A percentile compares a stretch with the other conserved stretches of the same genome.
Conservation (phyloP, 1,284 basidiomycete species). For the Ustilago curta region DNA sequence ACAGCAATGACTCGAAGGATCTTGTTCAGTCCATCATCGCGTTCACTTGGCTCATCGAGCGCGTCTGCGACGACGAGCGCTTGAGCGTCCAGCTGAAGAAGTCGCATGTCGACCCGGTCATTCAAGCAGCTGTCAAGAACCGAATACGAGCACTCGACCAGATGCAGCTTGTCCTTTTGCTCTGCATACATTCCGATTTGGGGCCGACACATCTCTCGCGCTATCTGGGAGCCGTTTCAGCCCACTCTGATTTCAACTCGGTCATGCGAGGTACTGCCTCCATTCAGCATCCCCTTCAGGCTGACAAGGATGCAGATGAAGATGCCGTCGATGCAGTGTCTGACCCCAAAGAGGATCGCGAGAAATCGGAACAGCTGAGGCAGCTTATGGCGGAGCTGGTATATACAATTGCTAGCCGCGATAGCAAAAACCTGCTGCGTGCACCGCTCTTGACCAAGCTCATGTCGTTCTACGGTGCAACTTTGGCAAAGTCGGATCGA, state of each 20-base stretch:
- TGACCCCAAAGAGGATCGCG: slow-evolving; percentile 2
- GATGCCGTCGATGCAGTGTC: slow-evolving; percentile 13
- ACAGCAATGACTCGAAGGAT: slow-evolving; percentile 54
- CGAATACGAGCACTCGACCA: slow-evolving; percentile 72
- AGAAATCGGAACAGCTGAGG: slow-evolving; percentile 19
- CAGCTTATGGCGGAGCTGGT: slow-evolving; percentile 73
- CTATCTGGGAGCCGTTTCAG: slow-evolving; percentile 49
- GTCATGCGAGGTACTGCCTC: slow-evolving; percentile 40
- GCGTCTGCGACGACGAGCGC: neutral
- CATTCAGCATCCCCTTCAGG: slow-evolving; percentile 55
- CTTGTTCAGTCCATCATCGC: slow-evolving; percentile 35
- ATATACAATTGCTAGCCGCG: slow-evolving; percentile 77
- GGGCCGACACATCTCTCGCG: slow-evolving; percentile 29
- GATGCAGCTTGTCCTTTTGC: slow-evolving; percentile 73
- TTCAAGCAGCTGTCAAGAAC: slow-evolving; percentile 77
- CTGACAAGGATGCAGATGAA: slow-evolving; percentile 44
- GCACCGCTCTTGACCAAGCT: slow-evolving; percentile 82
- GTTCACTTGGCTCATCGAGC: slow-evolving; percentile 31
- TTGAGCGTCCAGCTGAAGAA: slow-evolving; percentile 71
- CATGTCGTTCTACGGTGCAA: slow-evolving; percentile 79
- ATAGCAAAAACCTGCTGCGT: slow-evolving; percentile 84
- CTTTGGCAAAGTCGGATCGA: slow-evolving; percentile 76
- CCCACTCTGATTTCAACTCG: slow-evolving; percentile 46
- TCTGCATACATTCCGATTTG: slow-evolving; percentile 66
- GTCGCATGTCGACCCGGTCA: slow-evolving; percentile 79